These are phyloP conservation scores for Trichoderma reesei DNA, from an alignment of 495 filamentous ascomycete species.

Conservation along the genomic window DNA sequence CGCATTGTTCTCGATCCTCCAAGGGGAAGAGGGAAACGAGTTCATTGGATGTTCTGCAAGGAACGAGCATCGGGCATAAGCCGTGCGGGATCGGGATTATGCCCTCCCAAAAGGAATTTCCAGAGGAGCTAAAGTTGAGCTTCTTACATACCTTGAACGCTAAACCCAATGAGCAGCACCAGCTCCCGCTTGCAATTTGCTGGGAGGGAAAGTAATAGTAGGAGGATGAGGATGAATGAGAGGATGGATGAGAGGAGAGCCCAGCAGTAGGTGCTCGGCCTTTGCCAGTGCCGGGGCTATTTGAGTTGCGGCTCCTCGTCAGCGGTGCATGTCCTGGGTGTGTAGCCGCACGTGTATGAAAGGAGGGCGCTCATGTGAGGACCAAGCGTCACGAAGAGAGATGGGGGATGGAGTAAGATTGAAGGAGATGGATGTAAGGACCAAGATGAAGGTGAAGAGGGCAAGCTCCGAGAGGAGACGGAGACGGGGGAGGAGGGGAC, in stretches of 20 bases:
- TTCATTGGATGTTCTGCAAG: not conserved
- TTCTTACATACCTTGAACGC: constrained; percentile 5
- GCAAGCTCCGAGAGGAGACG: too few species aligned
- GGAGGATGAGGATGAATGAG: too few species aligned
- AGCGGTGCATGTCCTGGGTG: not conserved
- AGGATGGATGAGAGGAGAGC: too few species aligned
- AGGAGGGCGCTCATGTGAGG: not conserved
- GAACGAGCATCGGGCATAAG: not conserved
- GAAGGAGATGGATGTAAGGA: not conserved
- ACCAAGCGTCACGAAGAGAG: not conserved
- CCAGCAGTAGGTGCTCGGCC: not conserved
- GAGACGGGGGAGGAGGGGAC: too few species aligned
- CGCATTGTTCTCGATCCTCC: not conserved
- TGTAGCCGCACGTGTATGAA: too few species aligned
- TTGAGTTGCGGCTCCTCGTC: not conserved
- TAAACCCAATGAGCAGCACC: not conserved
- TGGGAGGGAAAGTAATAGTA: too few species aligned
- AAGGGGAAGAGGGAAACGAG: not conserved
- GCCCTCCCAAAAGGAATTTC: not conserved
- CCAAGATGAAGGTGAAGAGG: not conserved
- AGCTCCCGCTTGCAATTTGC: too few species aligned
- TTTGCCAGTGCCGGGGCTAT: not conserved
- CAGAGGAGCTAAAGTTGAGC: not conserved
- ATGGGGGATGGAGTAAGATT: not conserved
- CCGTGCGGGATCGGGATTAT: constrained; percentile 3